Conservation (phyloP, 2,329 filamentous ascomycete species). For the Pseudogymnoascus sp. region DNA sequence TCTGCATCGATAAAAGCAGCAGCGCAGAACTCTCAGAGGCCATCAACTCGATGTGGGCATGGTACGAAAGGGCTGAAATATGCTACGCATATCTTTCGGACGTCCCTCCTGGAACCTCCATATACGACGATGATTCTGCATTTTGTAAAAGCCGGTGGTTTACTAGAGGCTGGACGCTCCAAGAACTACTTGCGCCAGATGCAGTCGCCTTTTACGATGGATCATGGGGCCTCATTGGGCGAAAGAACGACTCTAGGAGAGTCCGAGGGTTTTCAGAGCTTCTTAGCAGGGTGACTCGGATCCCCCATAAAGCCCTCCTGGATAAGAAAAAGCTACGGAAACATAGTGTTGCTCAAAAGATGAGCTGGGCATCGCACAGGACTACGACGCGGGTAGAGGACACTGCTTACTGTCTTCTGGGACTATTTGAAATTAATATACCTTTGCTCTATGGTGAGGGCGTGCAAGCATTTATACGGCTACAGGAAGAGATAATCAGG, state of each 20-base stretch:
- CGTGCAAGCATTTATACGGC: conserved; percentile 24
- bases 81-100: background rate
- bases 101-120: background rate
- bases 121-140: background rate
- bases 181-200: conserved; percentile 18
- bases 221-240: background rate
- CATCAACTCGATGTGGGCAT: background rate
- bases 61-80: background rate
- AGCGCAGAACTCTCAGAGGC: conserved; percentile 12
- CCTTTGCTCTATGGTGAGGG: conserved; percentile 37
- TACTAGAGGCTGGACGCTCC: conserved; percentile 20
- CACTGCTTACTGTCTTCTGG: conserved; percentile 37
- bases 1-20: conserved; percentile 13
- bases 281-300: too few species aligned
- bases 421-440: conserved; percentile 39
- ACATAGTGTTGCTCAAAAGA: conserved; percentile 28
- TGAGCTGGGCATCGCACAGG: conserved; percentile 35
- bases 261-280: too few species aligned
- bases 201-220: conserved; percentile 17
- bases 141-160: conserved; percentile 20
- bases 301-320: too few species aligned
- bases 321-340: too few species aligned
- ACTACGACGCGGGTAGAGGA: conserved; percentile 33
- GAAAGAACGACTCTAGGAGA: too few species aligned
- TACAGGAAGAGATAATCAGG: conserved; percentile 33